Evolutionary conservation across 2,329 filamentous ascomycete genomes (phyloP).

Genomic region (Colletotrichum noveboracense): DNA sequence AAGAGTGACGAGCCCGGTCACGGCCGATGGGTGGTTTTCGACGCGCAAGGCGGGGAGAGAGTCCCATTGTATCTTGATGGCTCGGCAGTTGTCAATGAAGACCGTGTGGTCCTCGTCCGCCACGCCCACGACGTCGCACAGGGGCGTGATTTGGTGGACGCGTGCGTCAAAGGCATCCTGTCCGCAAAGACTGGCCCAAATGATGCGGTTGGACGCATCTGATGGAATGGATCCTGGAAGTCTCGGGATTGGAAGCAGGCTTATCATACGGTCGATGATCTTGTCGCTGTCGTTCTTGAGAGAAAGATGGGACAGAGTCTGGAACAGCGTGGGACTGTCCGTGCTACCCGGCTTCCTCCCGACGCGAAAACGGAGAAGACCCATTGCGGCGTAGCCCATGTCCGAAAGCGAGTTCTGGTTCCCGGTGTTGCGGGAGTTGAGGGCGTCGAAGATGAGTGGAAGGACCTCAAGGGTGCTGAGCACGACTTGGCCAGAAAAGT

Average conservation of each 20-base stretch:
- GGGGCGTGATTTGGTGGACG: background rate
- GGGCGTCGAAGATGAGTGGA: background rate
- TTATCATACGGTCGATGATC: background rate
- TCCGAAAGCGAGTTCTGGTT: background rate
- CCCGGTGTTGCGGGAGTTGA: background rate
- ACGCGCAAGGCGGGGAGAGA: background rate
- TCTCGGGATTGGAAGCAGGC: background rate
- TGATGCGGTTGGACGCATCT: background rate
- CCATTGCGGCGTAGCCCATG: background rate
- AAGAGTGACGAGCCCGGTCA: fast-evolving
- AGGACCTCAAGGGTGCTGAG: background rate
- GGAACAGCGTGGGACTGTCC: background rate
- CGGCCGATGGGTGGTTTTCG: background rate
- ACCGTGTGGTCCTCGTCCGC: background rate
- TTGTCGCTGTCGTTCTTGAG: background rate
- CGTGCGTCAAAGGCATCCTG: background rate
- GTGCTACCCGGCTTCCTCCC: background rate
- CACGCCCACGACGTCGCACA: background rate
- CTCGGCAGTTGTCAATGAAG: background rate
- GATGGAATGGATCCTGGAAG: background rate
- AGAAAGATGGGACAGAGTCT: background rate
- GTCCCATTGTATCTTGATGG: background rate
- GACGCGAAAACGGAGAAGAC: background rate
- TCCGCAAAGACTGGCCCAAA: background rate
- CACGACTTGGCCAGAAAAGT: background rate